Evolutionary conservation across 495 filamentous ascomycete genomes (phyloP).

Genomic region (Aspergillus haitiensis): DNA sequence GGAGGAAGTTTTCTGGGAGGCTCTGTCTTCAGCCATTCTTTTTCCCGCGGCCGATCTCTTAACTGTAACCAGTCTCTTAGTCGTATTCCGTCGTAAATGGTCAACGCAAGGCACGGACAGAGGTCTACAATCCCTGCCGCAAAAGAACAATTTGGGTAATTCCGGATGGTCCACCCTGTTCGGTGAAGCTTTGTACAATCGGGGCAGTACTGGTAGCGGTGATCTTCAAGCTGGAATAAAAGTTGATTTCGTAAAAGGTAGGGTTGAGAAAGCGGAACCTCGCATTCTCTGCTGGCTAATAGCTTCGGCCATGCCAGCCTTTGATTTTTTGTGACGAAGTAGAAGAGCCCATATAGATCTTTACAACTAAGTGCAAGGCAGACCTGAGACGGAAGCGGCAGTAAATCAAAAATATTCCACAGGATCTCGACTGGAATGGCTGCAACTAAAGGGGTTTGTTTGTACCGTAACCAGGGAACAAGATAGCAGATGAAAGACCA

Average conservation of each 20-base stretch:
- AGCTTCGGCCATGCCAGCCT: constrained; percentile 16
- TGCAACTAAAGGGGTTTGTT: no score
- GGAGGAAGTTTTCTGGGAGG: background rate
- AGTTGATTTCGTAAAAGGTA: constrained; percentile 9
- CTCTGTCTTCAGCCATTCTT: background rate
- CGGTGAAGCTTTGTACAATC: constrained; percentile 17
- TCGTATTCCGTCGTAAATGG: constrained; percentile 2
- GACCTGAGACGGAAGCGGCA: constrained; percentile 14
- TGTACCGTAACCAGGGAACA: no score
- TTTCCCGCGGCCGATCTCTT: background rate
- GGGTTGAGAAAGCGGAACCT: background rate
- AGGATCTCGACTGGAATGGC: constrained; percentile 15
- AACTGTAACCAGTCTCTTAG: constrained; percentile 6
- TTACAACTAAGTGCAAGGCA: constrained; percentile 23
- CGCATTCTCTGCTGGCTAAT: constrained; percentile 7
- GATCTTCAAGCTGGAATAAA: constrained; percentile 14
- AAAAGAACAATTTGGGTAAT: no score
- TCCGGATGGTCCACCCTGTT: no score
- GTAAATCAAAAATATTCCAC: constrained; percentile 7
- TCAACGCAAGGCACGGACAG: constrained; percentile 22
- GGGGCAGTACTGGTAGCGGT: constrained; percentile 13
- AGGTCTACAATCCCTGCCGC: constrained; percentile 29
- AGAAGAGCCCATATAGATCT: constrained; percentile 10
- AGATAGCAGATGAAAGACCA: no score
- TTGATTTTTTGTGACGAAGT: constrained; percentile 8